phyloP scores from a whole-genome alignment of 192 early-diverging fungal genomes.

The Coemansia sp. region DNA sequence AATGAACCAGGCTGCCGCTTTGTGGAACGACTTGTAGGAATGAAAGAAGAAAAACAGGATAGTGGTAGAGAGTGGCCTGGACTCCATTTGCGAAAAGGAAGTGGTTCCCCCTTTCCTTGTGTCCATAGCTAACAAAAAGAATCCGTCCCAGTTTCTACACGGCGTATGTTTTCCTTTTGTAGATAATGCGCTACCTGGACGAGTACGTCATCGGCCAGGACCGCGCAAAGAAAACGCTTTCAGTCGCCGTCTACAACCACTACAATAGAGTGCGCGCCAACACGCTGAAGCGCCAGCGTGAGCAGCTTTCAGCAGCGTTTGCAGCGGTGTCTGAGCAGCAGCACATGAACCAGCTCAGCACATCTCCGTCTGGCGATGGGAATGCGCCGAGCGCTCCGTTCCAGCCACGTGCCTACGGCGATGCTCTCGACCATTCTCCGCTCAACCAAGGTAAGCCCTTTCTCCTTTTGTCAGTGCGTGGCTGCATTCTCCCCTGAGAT shows the following conservation, averaged over 20 bases:
- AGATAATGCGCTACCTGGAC: slow-evolving; percentile 79
- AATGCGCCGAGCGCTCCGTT: slow-evolving; percentile 3
- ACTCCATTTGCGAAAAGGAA: no score
- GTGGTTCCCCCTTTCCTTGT: no score
- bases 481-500: no score
- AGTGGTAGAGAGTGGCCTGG: no score
- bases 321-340: slow-evolving; percentile 18
- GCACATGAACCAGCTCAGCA: slow-evolving; percentile 6
- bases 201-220: slow-evolving; percentile 89
- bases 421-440: slow-evolving; percentile 13
- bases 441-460: slow-evolving; percentile 12
- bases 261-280: slow-evolving; percentile 77
- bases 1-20: no score
- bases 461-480: slow-evolving; percentile 1
- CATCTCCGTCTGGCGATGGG: neutral
- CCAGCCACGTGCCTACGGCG: slow-evolving; percentile 28
- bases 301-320: slow-evolving; percentile 48
- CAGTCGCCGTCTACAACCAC: slow-evolving; percentile 87
- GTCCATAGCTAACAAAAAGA: no score
- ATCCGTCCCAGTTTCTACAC: no score
- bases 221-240: slow-evolving; percentile 74
- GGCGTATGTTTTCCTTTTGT: slow-evolving; percentile 1
- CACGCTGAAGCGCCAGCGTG: slow-evolving; percentile 51
- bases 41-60: no score
- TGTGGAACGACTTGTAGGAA: no score